phyloP scores from a whole-genome alignment of 805 yeast species.

The Saturnispora hagleri region DNA sequence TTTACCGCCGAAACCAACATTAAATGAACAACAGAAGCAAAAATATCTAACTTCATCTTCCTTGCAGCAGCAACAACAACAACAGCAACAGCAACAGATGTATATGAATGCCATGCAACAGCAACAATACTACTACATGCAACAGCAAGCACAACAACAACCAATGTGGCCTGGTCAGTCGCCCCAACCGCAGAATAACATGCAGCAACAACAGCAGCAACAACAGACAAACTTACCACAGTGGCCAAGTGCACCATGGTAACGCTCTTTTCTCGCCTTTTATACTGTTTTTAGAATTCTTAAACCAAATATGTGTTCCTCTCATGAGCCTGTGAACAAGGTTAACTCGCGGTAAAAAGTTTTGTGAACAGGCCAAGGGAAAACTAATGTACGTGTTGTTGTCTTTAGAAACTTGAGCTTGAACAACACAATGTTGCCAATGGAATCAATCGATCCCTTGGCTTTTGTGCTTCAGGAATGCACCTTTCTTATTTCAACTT shows the following conservation, averaged over 20 bases:
- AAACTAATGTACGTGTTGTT: not conserved
- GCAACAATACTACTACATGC: constrained; percentile 1
- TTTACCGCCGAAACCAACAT: constrained; percentile 25
- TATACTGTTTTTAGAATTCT: not conserved
- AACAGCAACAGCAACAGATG: constrained; percentile 14
- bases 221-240: not conserved
- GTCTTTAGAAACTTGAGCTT: not conserved
- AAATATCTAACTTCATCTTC: constrained; percentile 17
- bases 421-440: not conserved
- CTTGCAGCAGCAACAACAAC: constrained; percentile 14
- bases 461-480: constrained; percentile 86
- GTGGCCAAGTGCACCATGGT: constrained; percentile 4
- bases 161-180: not conserved
- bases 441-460: constrained; percentile 55
- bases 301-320: not conserved
- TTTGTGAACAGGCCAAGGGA: not conserved
- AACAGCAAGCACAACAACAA: constrained; percentile 1
- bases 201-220: not conserved
- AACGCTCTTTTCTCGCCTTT: not conserved
- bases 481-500: constrained; percentile 73
- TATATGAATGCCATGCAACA: constrained; percentile 8
- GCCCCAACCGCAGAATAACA: not conserved
- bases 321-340: not conserved
- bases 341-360: constrained; percentile 1
- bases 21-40: constrained; percentile 23